Conservation (phyloP, 2,329 filamentous ascomycete genomes). For the Pleurostoma richardsiae region DNA sequence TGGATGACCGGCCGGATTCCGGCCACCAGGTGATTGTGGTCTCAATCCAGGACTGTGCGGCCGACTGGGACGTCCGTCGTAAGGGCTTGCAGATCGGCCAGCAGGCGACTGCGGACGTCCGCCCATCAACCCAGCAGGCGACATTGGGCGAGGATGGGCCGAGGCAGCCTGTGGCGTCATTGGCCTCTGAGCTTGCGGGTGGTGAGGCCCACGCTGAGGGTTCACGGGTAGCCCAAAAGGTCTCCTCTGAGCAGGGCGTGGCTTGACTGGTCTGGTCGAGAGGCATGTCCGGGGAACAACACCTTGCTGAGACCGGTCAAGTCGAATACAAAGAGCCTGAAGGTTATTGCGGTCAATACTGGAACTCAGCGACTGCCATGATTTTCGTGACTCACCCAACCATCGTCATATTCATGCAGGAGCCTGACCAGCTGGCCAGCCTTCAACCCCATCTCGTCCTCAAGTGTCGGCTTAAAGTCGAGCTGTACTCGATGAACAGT, state of each 20-base stretch:
- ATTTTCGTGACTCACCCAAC: conserved; percentile 67
- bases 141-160: conserved; percentile 24
- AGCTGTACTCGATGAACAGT: conserved; percentile 89
- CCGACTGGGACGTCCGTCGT: conserved; percentile 12
- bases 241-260: conserved; percentile 54
- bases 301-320: conserved; percentile 88
- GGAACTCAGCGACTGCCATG: background rate
- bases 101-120: conserved; percentile 35
- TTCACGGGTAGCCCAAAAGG: conserved; percentile 53
- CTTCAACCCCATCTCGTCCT: conserved; percentile 80
- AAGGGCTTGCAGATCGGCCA: conserved; percentile 24
- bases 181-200: conserved; percentile 26
- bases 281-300: conserved; percentile 91
- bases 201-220: conserved; percentile 27
- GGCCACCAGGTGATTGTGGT: conserved; percentile 25
- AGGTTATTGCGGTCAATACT: conserved; percentile 1
- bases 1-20: conserved; percentile 25
- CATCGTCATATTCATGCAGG: conserved; percentile 95
- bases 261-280: conserved; percentile 86
- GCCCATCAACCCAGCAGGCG: conserved; percentile 24
- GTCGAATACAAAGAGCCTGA: conserved; percentile 81
- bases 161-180: conserved; percentile 31
- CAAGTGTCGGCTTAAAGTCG: conserved; percentile 88
- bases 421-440: conserved; percentile 82
- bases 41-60: background rate